Evolutionary conservation across 2,329 filamentous ascomycete genomes (phyloP).

Genomic region (Paracoccidioides brasiliensis): DNA sequence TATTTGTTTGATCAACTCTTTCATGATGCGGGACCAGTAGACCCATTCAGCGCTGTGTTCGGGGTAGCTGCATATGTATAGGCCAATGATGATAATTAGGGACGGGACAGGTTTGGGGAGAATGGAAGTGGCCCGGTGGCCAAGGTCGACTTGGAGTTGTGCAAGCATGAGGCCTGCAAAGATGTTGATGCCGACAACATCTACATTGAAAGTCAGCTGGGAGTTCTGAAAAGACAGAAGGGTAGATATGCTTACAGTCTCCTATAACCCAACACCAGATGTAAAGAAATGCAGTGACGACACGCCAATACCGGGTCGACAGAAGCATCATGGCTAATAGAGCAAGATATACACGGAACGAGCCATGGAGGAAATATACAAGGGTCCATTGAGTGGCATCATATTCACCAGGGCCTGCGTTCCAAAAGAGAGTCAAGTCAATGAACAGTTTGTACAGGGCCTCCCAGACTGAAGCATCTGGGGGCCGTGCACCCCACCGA

Average conservation of each 20-base stretch:
- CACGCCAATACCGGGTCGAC: constrained; percentile 23
- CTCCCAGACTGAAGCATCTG: constrained; percentile 8
- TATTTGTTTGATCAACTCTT: constrained; percentile 7
- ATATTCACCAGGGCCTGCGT: constrained; percentile 28
- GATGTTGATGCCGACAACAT: constrained; percentile 16
- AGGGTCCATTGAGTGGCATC: constrained; percentile 34
- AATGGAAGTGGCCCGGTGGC: constrained; percentile 11
- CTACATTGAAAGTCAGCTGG: constrained; percentile 8
- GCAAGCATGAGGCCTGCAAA: constrained; percentile 18
- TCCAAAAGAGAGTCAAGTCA: constrained; percentile 21
- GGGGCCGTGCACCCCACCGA: constrained; percentile 5
- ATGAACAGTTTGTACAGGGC: constrained; percentile 12
- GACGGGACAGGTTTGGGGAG: constrained; percentile 13
- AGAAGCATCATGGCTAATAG: constrained; percentile 30
- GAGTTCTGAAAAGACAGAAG: neutral
- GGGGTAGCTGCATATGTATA: constrained; percentile 17
- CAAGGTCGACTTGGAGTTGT: constrained; percentile 16
- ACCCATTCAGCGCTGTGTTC: constrained; percentile 14
- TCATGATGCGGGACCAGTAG: constrained; percentile 14
- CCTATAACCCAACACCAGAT: constrained; percentile 25
- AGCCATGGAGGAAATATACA: constrained; percentile 30
- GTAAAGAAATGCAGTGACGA: constrained; percentile 26
- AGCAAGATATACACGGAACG: constrained; percentile 31
- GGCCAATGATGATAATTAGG: constrained; percentile 14
- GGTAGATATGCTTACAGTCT: constrained; percentile 12